A percentile compares a stretch with the other conserved stretches of the same genome.
Evolutionary conservation across 331 rosid species (phyloP).

Genomic region (Quercus tomentella): DNA sequence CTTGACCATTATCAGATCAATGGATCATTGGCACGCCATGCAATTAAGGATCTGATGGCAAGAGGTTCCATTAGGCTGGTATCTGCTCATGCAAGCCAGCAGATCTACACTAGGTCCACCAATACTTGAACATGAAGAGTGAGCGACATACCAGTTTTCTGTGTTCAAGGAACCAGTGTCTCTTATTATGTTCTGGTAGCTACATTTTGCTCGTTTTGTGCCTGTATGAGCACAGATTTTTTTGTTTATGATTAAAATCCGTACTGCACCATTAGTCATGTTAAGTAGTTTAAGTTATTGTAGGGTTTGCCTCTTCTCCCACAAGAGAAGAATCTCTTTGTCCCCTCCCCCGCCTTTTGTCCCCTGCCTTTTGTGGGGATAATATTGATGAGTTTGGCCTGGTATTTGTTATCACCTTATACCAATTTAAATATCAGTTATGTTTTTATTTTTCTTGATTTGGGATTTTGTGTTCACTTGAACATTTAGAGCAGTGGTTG

Average conservation of each 20-base stretch:
- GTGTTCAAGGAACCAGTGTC: not conserved
- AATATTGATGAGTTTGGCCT: too few species aligned
- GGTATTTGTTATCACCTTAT: too few species aligned
- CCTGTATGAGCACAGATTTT: not conserved
- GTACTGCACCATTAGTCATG: not conserved
- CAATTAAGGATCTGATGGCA: conserved; percentile 5
- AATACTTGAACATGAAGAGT: not conserved
- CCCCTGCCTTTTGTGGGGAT: too few species aligned
- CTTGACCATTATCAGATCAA: not conserved
- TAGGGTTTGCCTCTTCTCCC: too few species aligned
- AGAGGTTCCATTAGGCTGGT: not conserved
- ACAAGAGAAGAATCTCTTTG: too few species aligned
- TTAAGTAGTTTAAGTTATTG: not conserved
- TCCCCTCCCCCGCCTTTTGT: too few species aligned
- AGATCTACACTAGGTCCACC: conserved; percentile 1
- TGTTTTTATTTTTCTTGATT: too few species aligned
- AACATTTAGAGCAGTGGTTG: too few species aligned
- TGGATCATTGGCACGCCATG: not conserved
- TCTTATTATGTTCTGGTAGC: not conserved
- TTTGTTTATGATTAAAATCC: not conserved
- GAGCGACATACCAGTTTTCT: not conserved
- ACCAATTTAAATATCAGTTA: too few species aligned
- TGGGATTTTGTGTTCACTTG: too few species aligned
- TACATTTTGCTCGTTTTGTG: not conserved
- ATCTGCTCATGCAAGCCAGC: conserved; percentile 2